phyloP scores from a whole-genome alignment of 371 early-diverging fungal species.

The Rhizopus sp. region DNA sequence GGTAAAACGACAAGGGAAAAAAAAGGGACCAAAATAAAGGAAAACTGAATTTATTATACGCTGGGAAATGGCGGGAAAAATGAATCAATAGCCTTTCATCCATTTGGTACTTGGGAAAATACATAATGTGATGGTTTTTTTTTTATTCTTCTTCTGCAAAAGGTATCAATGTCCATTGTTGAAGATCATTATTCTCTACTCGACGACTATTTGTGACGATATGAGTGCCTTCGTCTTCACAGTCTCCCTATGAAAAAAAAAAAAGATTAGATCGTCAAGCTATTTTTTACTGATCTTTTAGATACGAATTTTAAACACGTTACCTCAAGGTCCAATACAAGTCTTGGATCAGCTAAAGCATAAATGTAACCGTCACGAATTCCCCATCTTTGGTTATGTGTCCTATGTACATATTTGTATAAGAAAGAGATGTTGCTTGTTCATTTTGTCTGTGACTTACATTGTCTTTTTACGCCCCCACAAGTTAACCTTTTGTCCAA shows the following conservation, averaged over 20 bases:
- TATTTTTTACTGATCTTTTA: too few species aligned
- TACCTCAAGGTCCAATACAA: conserved; percentile 44
- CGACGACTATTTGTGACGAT: conserved; percentile 29
- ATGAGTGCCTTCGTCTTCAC: conserved; percentile 23
- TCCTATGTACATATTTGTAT: conserved; percentile 18
- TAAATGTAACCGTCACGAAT: conserved; percentile 45
- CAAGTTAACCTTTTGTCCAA: conserved; percentile 33
- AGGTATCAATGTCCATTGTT: conserved; percentile 43
- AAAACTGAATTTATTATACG: conserved; percentile 1
- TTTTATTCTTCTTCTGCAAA: conserved; percentile 14
- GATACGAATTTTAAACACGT: neutral
- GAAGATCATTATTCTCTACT: conserved; percentile 31
- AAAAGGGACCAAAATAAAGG: conserved; percentile 3
- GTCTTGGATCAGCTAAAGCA: conserved; percentile 41
- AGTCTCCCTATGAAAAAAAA: conserved; percentile 21
- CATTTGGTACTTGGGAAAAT: neutral
- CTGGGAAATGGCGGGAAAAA: conserved; percentile 4
- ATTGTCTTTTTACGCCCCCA: conserved; percentile 44
- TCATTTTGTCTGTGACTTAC: conserved; percentile 19
- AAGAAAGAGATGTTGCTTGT: neutral
- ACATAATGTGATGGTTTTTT: neutral
- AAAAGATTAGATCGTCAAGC: neutral
- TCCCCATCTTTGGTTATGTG: conserved; percentile 51
- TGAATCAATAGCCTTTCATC: neutral
- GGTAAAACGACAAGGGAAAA: conserved; percentile 2